These are phyloP conservation scores for Crocinoboletus sp. DNA, from an alignment of 1,284 basidiomycete species.

Conservation along the genomic window DNA sequence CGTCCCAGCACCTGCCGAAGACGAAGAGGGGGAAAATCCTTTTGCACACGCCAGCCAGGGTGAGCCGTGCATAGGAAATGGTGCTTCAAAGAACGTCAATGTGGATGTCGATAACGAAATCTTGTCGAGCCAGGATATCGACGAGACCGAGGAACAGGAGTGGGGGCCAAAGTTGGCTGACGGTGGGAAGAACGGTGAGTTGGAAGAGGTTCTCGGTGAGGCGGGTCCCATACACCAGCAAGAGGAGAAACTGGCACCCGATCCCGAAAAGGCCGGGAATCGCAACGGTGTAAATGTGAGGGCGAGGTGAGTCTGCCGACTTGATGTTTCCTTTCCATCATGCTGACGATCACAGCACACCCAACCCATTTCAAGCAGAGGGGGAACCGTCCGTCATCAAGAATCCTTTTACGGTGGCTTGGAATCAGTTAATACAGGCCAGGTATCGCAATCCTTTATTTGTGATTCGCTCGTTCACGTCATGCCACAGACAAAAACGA, in stretches of 20 bases:
- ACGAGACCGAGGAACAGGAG: slow-evolving; percentile 38
- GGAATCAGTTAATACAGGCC: slow-evolving; percentile 20
- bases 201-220: slow-evolving; percentile 27
- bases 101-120: slow-evolving; percentile 54
- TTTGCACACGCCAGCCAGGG: slow-evolving; percentile 21
- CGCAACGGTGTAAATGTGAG: background rate
- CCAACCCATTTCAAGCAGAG: background rate
- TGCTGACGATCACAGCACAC: slow-evolving; percentile 3
- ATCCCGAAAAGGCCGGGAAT: slow-evolving; percentile 1
- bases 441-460: slow-evolving; percentile 9
- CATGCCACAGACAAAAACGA: slow-evolving; percentile 20
- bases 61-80: slow-evolving; percentile 9
- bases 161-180: slow-evolving; percentile 32
- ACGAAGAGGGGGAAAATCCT: slow-evolving; percentile 21
- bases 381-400: background rate
- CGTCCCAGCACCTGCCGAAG: background rate
- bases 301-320: slow-evolving; percentile 2
- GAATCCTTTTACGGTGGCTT: slow-evolving; percentile 26
- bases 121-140: slow-evolving; percentile 49
- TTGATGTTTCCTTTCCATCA: background rate
- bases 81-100: slow-evolving; percentile 20
- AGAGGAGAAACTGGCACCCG: slow-evolving; percentile 25
- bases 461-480: slow-evolving; percentile 2
- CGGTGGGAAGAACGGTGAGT: slow-evolving; percentile 24
- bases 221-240: slow-evolving; percentile 25